Percentiles rank a stretch among this genome's conserved stretches.
Conservation (phyloP, 345 rosid species). For the Gossypium australe region DNA sequence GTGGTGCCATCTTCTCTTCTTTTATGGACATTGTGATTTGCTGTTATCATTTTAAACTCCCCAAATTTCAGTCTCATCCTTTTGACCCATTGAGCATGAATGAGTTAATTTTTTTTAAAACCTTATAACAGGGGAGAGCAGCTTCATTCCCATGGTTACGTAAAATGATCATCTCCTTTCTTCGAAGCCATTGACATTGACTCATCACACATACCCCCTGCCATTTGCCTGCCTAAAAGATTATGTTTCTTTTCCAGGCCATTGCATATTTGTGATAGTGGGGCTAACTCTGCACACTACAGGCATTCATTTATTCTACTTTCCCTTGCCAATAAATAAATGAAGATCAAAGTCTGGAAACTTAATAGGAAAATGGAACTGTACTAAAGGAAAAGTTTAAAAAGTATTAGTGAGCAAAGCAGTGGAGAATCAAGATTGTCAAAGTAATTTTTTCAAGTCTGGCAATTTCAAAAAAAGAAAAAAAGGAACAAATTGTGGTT, state of each 20-base stretch:
- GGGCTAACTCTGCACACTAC: not conserved
- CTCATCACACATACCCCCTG: not conserved
- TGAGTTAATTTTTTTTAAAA: not conserved
- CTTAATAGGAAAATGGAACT: not conserved
- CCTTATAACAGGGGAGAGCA: not conserved
- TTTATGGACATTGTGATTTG: no score
- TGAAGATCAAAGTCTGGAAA: not conserved
- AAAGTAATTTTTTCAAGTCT: not conserved
- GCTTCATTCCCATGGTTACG: not conserved
- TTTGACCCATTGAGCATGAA: slow-evolving; percentile 22
- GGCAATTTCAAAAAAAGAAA: not conserved
- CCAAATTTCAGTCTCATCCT: slow-evolving; percentile 22
- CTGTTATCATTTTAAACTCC: no score
- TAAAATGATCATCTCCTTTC: not conserved
- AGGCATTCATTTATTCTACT: not conserved
- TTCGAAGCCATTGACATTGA: not conserved
- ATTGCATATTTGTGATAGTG: not conserved
- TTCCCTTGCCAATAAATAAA: not conserved
- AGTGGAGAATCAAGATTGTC: not conserved
- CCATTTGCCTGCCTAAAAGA: not conserved
- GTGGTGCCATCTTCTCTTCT: not conserved
- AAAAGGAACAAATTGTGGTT: not conserved
- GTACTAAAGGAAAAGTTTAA: not conserved
- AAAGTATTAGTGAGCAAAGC: not conserved
- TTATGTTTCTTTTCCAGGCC: not conserved